phyloP scores from a whole-genome alignment of 345 rosid species.

The Luvunga scandens region DNA sequence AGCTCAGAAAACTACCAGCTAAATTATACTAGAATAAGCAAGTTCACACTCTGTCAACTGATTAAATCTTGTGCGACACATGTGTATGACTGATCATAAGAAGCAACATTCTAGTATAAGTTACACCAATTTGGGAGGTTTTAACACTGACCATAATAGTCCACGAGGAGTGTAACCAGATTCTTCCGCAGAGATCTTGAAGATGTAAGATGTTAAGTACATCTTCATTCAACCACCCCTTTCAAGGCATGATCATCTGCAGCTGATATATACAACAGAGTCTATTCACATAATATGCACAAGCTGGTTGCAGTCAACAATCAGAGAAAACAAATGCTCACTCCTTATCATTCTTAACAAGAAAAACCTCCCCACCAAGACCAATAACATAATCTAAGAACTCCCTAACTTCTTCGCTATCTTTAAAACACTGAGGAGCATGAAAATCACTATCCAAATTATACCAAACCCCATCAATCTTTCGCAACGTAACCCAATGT shows the following conservation, averaged over 20 bases:
- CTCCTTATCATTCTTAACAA: conserved; percentile 47
- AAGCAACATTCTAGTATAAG: background rate
- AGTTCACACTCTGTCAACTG: background rate
- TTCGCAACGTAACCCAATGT: conserved; percentile 82
- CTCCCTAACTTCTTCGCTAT: conserved; percentile 41
- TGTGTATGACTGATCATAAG: background rate
- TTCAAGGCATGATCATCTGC: background rate
- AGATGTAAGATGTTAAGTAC: background rate
- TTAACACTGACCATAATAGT: background rate
- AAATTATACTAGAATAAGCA: background rate
- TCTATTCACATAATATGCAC: background rate
- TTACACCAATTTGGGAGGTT: background rate
- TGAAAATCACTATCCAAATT: conserved; percentile 82
- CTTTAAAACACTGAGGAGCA: conserved; percentile 41
- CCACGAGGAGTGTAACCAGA: background rate
- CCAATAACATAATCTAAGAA: conserved; percentile 55
- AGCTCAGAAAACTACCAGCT: background rate
- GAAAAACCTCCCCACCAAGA: conserved; percentile 65
- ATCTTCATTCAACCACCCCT: background rate
- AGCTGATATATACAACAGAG: background rate
- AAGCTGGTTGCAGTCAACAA: background rate
- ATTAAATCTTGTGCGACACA: background rate
- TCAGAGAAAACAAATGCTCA: conserved; percentile 28
- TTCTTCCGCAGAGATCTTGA: background rate
- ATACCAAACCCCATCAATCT: conserved; percentile 78